Conservation (phyloP, 176 grass and related monocot species). For the Zoysia japonica region DNA sequence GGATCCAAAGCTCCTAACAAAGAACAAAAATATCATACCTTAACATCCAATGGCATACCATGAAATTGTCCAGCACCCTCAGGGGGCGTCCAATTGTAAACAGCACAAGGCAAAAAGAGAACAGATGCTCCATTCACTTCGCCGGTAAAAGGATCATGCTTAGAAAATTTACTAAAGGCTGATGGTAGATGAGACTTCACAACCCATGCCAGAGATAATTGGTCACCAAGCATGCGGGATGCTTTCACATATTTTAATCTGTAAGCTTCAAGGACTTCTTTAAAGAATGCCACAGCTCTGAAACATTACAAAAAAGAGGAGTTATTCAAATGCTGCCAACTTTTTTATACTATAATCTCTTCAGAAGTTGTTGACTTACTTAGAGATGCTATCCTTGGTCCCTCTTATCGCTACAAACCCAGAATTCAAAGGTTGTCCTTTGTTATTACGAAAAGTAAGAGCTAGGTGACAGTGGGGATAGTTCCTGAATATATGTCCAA, state of each 20-base stretch:
- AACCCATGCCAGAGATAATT: slow-evolving; percentile 84
- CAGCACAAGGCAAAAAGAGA: slow-evolving; percentile 87
- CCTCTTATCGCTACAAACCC: slow-evolving; percentile 92
- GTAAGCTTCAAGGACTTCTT: slow-evolving; percentile 74
- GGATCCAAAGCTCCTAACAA: slow-evolving; percentile 19
- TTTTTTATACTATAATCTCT: not conserved
- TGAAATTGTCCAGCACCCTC: slow-evolving; percentile 92
- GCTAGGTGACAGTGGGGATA: slow-evolving; percentile 74
- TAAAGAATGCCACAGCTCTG: slow-evolving; percentile 73
- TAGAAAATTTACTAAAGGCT: slow-evolving; percentile 58
- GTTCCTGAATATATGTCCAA: slow-evolving; percentile 79
- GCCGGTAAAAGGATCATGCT: slow-evolving; percentile 66
- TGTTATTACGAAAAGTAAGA: slow-evolving; percentile 95
- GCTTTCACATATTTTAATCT: slow-evolving; percentile 60
- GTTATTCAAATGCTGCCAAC: not conserved
- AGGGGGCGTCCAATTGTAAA: slow-evolving; percentile 95
- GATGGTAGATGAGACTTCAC: slow-evolving; percentile 73
- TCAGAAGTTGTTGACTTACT: slow-evolving; percentile 43
- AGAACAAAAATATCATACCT: slow-evolving; percentile 55
- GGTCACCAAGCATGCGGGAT: slow-evolving; percentile 85
- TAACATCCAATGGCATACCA: slow-evolving; percentile 96
- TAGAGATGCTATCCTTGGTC: slow-evolving; percentile 64
- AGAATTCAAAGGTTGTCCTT: slow-evolving; percentile 86
- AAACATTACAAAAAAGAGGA: slow-evolving; percentile 4
- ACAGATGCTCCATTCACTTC: slow-evolving; percentile 69